Evolutionary conservation across 2,329 filamentous ascomycete species (phyloP), one percentile per base, ranked within the genome.

Genomic region (Fusarium compactum): DNA sequence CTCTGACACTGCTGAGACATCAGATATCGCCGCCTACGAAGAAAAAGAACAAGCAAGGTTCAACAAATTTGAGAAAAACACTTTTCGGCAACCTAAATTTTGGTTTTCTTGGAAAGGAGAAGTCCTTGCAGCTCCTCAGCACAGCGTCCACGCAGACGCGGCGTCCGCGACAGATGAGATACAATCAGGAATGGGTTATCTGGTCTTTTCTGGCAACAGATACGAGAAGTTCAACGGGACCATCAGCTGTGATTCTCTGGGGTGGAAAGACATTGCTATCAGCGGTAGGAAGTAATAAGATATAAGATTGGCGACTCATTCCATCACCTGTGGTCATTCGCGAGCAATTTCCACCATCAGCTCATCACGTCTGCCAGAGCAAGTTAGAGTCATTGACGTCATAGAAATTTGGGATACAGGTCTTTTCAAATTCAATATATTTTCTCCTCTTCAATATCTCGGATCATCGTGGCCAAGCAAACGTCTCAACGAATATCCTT

Each of bases 21-120:
- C 15, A 5, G 14, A 30, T 5, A 18, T 24, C 3, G 2, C n/a
- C 14, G 3, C 4, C 15, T 16, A 11, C 10, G 54, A 64, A 14
- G 27, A 12, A 3, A 44, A 16, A 3, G 25, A 56, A 29, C 32
- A 15, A 18, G 11, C n/a, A 3, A 46, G 63, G 2, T 68, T 54
- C 11, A 18, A n/a, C 6, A 62, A 43, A 3, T 68, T 68, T 3
- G 63, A 68, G 29, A 67, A 68, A 25, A 64, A 67, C 6, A 68
- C 58, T 1, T 68, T 68, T 15, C 38, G 65, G 15, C 58, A 68
- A 40, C 65, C 58, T 30, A 68, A 68, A 12, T 68, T 68, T 24
- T 68, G 65, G 65, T 54, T 68, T 29, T 51, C 14, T 6, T 68
- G 58, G 63, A 32, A 50, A 38, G 63, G 65, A 1, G 38, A 6